Evolutionary conservation across 192 early-diverging fungal genomes (phyloP), one percentile per base, ranked within the genome.

Genomic region (Funneliformis mosseae): DNA sequence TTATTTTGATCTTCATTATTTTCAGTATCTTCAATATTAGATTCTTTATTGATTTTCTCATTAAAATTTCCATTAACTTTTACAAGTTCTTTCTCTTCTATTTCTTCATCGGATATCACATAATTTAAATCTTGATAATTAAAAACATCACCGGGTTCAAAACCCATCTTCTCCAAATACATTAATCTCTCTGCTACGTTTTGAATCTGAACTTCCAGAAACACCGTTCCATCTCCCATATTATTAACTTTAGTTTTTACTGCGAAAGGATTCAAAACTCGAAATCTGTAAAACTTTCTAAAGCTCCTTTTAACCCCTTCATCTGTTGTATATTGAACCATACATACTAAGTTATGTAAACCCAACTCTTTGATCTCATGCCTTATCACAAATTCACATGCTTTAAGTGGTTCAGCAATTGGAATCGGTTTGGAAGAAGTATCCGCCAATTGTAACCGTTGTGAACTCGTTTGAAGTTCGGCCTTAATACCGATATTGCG

Each of bases 301-400:
- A 98, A 92, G 41, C 84, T 88, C 41, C 92, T 91, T 71, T 88
- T 88, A 76, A 91, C 88, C 33, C 91, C 89, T 67, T 94, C 92
- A 38, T 89, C 84, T 0, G 90, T 90, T 11, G 89, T 81, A 80
- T 98, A 99, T n/a, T 91, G 87, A 8, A 96, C 90, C 12, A 92
- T 92, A 79, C 97, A 98, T 1, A 93, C 93, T 48, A 99, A 89
- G 27, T 96, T 95, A 80, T 99, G 97, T 18, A 93, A 88, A 18
- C 96, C 97, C 42, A 98, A 86, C 84, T 99, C 96, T 81, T 97
- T 99, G 84, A 98, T 97, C 85, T 99, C 97, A 81, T 99, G 96
- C 18, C 90, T 85, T 46, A 96, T 91, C 71, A 95, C 87, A 76
- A 93, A 92, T 80, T 97, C 94, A 71, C 89, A 83, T 14, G 92